These are phyloP conservation scores for Rhizopogon rudus DNA, from an alignment of 768 basidiomycete species.

Conservation along the genomic window DNA sequence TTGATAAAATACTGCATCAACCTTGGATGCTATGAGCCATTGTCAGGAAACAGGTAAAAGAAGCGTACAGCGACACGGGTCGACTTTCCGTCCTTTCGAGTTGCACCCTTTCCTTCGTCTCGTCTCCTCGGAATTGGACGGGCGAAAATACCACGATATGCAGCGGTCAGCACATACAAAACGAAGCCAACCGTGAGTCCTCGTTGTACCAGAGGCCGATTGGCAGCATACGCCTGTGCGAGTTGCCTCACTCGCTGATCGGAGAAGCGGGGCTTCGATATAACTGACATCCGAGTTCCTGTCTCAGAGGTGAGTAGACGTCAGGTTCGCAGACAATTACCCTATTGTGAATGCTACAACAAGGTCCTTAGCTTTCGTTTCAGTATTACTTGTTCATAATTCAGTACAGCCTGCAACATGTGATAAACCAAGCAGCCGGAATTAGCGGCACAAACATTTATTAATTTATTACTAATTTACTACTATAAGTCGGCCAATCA, in stretches of 20 bases:
- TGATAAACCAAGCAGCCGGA: not conserved
- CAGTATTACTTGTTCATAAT: not conserved
- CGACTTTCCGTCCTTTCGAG: conserved; percentile 35
- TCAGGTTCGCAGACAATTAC: not conserved
- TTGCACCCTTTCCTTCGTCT: conserved; percentile 17
- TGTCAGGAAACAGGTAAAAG: not conserved
- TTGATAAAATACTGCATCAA: conserved; percentile 89
- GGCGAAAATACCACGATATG: conserved; percentile 53
- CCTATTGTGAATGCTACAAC: not conserved
- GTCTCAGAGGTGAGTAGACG: not conserved
- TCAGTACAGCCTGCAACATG: not conserved
- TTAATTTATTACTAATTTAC: too few relatives aligned
- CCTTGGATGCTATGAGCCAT: conserved; percentile 34
- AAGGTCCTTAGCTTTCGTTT: too few relatives aligned
- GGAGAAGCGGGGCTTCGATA: conserved; percentile 23
- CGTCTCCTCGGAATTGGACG: conserved; percentile 26
- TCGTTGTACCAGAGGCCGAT: conserved; percentile 72
- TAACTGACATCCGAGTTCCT: conserved; percentile 18
- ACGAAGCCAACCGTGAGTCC: conserved; percentile 66
- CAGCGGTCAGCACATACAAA: conserved; percentile 60
- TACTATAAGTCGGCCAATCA: too few relatives aligned
- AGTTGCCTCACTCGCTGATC: conserved; percentile 39
- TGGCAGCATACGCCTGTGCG: conserved; percentile 48
- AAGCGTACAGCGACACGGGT: conserved; percentile 64
- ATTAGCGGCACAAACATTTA: too few relatives aligned